Percentiles rank a stretch among this genome's conserved stretches.
Evolutionary conservation across 768 basidiomycete genomes (phyloP).

Genomic region (Tubosaeta sp.): DNA sequence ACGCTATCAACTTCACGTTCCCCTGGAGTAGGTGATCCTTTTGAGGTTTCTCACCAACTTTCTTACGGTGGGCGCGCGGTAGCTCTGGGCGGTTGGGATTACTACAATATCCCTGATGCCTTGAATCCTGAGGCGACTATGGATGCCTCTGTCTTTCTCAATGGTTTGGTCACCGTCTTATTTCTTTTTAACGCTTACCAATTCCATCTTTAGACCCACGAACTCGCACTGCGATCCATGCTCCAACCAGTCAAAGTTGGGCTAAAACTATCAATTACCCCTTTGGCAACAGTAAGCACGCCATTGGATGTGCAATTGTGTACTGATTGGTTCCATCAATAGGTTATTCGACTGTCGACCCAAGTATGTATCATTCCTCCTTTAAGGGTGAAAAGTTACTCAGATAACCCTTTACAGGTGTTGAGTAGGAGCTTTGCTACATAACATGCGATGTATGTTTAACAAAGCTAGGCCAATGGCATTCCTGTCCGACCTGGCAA

Average conservation of each 20-base stretch:
- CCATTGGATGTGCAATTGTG: background rate
- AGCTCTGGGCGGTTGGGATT: conserved; percentile 16
- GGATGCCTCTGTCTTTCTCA: conserved; percentile 57
- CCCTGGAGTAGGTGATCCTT: conserved; percentile 45
- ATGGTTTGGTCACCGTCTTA: conserved; percentile 39
- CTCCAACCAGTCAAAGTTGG: conserved; percentile 57
- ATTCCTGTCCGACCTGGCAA: conserved; percentile 62
- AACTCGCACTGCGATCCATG: conserved; percentile 61
- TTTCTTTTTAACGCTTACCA: background rate
- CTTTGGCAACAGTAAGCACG: conserved; percentile 29
- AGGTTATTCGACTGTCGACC: conserved; percentile 25
- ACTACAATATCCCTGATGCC: conserved; percentile 56
- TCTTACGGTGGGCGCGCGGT: too few relatives aligned
- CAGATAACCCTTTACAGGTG: conserved; percentile 19
- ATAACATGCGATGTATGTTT: background rate
- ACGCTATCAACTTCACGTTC: conserved; percentile 66
- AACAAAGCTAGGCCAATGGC: conserved; percentile 48
- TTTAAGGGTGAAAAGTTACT: background rate
- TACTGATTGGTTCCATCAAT: background rate
- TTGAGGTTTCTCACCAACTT: too few relatives aligned
- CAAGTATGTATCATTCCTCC: conserved; percentile 25
- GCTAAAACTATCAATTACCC: conserved; percentile 30
- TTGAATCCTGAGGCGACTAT: conserved; percentile 45
- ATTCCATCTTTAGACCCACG: conserved; percentile 39
- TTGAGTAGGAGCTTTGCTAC: conserved; percentile 26